phyloP scores from a whole-genome alignment of 1,139 yeast species.

The Taiozyma sp. region DNA sequence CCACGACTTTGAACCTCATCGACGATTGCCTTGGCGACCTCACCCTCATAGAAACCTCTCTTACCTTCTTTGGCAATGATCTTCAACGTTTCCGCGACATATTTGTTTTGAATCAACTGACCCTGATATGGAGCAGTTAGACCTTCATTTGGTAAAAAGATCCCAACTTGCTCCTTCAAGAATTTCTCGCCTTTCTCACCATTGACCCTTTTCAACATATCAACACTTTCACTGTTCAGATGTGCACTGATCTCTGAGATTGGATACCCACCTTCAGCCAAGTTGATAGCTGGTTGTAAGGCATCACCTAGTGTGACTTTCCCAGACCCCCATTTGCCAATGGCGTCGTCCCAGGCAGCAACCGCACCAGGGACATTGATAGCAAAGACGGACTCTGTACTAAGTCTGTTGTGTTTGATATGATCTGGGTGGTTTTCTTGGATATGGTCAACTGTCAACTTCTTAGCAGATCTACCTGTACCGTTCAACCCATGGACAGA shows the following conservation, averaged over 20 bases:
- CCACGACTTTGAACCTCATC: slow-evolving; percentile 45
- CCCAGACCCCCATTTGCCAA: slow-evolving; percentile 70
- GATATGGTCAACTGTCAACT: slow-evolving; percentile 46
- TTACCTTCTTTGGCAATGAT: slow-evolving; percentile 54
- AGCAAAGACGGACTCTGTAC: slow-evolving; percentile 48
- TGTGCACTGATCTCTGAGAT: slow-evolving; percentile 55
- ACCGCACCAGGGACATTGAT: slow-evolving; percentile 77
- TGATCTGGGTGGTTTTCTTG: slow-evolving; percentile 33
- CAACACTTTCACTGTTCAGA: slow-evolving; percentile 43
- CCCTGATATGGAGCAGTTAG: slow-evolving; percentile 53
- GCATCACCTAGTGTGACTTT: slow-evolving; percentile 55
- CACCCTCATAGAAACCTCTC: slow-evolving; percentile 65
- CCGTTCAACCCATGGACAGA: slow-evolving; percentile 70
- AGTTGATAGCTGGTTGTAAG: slow-evolving; percentile 63
- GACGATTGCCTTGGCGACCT: slow-evolving; percentile 63
- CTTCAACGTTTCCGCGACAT: slow-evolving; percentile 50
- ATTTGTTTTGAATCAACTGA: slow-evolving; percentile 49
- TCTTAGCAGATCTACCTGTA: slow-evolving; percentile 65
- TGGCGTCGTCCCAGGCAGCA: slow-evolving; percentile 73
- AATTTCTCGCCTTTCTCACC: slow-evolving; percentile 26
- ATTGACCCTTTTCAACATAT: slow-evolving; percentile 37
- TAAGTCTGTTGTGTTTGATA: slow-evolving; percentile 29
- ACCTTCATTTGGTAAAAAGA: slow-evolving; percentile 37
- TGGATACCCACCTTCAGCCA: slow-evolving; percentile 67
- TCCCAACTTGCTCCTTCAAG: slow-evolving; percentile 25